These are phyloP conservation scores for Acidomyces sp. DNA, from an alignment of 495 filamentous ascomycete species.

Conservation along the genomic window DNA sequence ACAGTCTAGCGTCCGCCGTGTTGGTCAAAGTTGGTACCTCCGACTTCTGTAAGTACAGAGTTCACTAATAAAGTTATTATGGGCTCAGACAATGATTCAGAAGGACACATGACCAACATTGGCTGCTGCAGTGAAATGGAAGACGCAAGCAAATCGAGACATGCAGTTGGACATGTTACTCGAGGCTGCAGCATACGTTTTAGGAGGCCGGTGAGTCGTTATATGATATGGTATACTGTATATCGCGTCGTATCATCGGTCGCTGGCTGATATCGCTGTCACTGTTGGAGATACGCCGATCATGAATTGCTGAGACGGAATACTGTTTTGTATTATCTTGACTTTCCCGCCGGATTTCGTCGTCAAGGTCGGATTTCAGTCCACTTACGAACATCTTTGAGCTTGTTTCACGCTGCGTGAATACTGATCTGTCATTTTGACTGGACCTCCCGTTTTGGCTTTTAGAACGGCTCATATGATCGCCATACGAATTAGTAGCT, in stretches of 20 bases:
- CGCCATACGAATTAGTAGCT: slow-evolving; percentile 1
- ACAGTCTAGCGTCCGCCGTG: too few relatives aligned
- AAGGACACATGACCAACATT: too few relatives aligned
- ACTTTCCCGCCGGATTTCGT: neutral
- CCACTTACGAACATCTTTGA: neutral
- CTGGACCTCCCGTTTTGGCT: neutral
- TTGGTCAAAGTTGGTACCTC: too few relatives aligned
- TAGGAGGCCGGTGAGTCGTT: too few relatives aligned
- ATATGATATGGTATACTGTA: neutral
- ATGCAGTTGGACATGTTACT: too few relatives aligned
- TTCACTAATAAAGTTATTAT: too few relatives aligned
- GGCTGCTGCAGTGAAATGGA: too few relatives aligned
- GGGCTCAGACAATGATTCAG: too few relatives aligned
- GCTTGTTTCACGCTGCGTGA: neutral
- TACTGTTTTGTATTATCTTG: neutral
- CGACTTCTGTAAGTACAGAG: too few relatives aligned
- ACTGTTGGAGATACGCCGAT: neutral
- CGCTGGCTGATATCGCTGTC: slow-evolving; percentile 3
- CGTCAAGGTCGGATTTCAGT: neutral
- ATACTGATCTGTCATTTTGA: neutral
- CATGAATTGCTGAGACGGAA: neutral
- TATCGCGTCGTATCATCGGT: slow-evolving; percentile 2
- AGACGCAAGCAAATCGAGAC: too few relatives aligned
- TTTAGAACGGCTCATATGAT: neutral
- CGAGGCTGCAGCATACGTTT: too few relatives aligned